Base-by-base conservation (phyloP, 2,329 filamentous ascomycete species). In the Chrysoporthe austroafricana region DNA sequence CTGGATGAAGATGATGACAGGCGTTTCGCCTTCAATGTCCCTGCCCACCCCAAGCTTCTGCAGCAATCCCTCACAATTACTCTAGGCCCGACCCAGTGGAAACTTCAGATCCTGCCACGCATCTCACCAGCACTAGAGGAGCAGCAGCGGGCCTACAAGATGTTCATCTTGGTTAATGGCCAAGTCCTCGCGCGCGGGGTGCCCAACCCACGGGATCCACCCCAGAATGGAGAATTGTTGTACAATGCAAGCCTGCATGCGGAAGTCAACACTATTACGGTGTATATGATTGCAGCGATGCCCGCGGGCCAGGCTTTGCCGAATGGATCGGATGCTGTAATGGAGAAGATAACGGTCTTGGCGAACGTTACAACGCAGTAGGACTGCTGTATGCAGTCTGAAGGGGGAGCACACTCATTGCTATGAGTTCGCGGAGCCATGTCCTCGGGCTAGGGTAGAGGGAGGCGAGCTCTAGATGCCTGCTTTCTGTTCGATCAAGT, bases 261-360 rank as follows among this genome's bases (percentile, higher is more conserved):
- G 1, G 93, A 93, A 7, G 85, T 93, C 62, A 97, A 96, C 72
- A 86, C 90, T 58, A 86, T 97, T 62, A 91, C 94, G 73, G 84
- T 96, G 8, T 91, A 95, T 73, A 83, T 95, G 67, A 87, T 94
- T 71, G 92, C 91, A 1, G 89, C 90, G 7, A 84, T 92, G 56
- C 87, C 86, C 1, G 86, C 83, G 73, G 86, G 84, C 26, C 82
- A 87, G 74, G 87, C 84, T 69, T 79, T 84, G 48, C 80, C 83
- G 0, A 84, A 84, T 36, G 89, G 86, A 0, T 82, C 88, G 11
- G 87, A 90, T 70, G 86, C 90, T 46, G 93, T 96, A 76, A 82
- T 94, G 70, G 94, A 97, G 80, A 91, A 90, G 73, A 85, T 94
- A 67, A 93, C 88, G 1, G 83, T 96, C 39, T 91, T 91, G 78